Evolutionary conservation across 257 asterid species (phyloP).

Genomic region (Lycium ferocissimum): DNA sequence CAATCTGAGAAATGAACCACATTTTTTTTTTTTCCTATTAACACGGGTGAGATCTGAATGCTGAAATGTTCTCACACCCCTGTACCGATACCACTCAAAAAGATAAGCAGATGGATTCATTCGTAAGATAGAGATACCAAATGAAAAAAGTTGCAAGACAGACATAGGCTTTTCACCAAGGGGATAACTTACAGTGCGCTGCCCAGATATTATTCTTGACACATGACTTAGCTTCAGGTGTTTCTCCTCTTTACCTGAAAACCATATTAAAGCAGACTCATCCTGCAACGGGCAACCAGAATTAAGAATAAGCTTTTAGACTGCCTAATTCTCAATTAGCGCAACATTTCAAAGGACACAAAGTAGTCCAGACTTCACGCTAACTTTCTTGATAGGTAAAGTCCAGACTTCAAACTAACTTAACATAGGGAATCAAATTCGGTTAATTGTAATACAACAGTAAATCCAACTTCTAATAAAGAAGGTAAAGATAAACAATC

Average conservation of each 20-base stretch:
- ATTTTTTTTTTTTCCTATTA: background rate
- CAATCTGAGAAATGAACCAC: background rate
- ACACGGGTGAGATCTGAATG: slow-evolving; percentile 8
- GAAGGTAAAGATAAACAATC: background rate
- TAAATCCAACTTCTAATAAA: background rate
- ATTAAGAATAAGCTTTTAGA: background rate
- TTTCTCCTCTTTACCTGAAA: slow-evolving; percentile 96
- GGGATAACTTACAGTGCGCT: slow-evolving; percentile 84
- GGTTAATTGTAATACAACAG: background rate
- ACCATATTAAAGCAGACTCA: slow-evolving; percentile 92
- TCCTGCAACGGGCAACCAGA: slow-evolving; percentile 72
- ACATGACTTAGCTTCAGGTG: slow-evolving; percentile 87
- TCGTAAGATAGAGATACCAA: background rate
- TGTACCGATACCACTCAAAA: background rate
- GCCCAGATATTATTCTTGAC: slow-evolving; percentile 93
- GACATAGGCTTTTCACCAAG: slow-evolving; percentile 17
- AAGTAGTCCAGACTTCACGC: slow-evolving; percentile 26
- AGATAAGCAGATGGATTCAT: background rate
- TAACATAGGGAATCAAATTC: background rate
- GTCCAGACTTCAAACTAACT: background rate
- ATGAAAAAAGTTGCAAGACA: background rate
- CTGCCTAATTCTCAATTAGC: slow-evolving; percentile 6
- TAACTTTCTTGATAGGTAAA: slow-evolving; percentile 7
- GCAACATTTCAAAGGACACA: slow-evolving; percentile 20
- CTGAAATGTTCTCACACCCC: slow-evolving; percentile 21